phyloP scores from a whole-genome alignment of 306 rosid species.

The Cucumis cinereus region DNA sequence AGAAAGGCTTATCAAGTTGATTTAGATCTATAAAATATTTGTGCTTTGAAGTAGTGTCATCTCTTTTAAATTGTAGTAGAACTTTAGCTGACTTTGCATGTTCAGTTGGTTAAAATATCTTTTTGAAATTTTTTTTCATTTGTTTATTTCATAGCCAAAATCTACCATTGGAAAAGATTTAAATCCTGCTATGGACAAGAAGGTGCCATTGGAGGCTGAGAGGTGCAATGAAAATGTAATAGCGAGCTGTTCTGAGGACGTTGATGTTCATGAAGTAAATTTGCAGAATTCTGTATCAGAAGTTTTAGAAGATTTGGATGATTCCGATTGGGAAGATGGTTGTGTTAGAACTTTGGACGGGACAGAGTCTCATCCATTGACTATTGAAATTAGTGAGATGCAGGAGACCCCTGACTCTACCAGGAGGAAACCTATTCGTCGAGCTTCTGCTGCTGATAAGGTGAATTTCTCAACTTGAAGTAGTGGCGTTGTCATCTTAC shows the following conservation, averaged over 20 bases:
- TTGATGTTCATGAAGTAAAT: conserved; percentile 21
- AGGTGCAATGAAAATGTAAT: conserved; percentile 24
- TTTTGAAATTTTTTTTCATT: background rate
- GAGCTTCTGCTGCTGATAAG: conserved; percentile 76
- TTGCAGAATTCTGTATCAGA: conserved; percentile 18
- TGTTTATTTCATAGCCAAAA: conserved; percentile 20
- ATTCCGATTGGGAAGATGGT: conserved; percentile 92
- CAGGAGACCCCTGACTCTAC: conserved; percentile 34
- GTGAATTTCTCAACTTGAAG: conserved; percentile 22
- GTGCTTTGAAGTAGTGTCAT: background rate
- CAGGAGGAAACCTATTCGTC: conserved; percentile 36
- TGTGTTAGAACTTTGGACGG: conserved; percentile 18
- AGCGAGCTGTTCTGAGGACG: conserved; percentile 19
- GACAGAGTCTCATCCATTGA: conserved; percentile 27
- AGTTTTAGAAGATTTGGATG: conserved; percentile 41
- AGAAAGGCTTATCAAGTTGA: conserved; percentile 17
- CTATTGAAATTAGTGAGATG: conserved; percentile 47
- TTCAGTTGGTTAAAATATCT: background rate
- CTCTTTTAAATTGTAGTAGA: background rate
- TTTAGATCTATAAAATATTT: background rate
- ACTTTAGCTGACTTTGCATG: background rate
- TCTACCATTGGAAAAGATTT: conserved; percentile 22
- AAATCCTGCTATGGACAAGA: conserved; percentile 19
- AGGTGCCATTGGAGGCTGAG: conserved; percentile 24
- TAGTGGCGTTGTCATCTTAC: background rate